phyloP scores from a whole-genome alignment of 169 alveolate genomes.

The Eimeria maxima region DNA sequence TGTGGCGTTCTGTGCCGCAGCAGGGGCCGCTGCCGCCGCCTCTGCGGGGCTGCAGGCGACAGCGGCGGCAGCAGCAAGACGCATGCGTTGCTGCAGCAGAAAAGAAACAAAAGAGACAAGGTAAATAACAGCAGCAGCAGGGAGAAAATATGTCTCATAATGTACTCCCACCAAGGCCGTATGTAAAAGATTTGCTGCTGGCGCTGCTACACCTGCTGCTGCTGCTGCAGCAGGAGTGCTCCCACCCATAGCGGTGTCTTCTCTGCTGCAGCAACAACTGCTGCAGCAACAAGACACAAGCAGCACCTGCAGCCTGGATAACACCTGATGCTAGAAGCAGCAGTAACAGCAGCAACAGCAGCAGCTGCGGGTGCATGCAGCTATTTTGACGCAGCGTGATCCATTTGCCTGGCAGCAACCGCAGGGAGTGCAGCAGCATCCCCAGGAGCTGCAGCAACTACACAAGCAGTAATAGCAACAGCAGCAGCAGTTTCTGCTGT shows the following conservation, averaged over 20 bases:
- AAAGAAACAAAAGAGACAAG: background rate
- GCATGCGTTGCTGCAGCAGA: constrained; percentile 34
- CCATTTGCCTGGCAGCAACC: background rate
- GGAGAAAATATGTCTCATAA: background rate
- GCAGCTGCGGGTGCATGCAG: background rate
- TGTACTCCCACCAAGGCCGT: background rate
- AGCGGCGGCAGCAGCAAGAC: constrained; percentile 21
- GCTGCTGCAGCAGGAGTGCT: constrained; percentile 39
- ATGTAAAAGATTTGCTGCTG: constrained; percentile 21
- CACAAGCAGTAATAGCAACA: background rate
- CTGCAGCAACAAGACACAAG: background rate
- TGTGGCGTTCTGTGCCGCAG: background rate
- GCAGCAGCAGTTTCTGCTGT: background rate
- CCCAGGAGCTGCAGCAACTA: too few relatives aligned
- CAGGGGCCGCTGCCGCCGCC: constrained; percentile 21
- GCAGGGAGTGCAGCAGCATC: background rate
- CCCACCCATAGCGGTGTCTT: constrained; percentile 21
- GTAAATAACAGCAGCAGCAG: background rate
- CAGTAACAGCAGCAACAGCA: too few relatives aligned
- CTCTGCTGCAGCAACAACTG: constrained; percentile 38
- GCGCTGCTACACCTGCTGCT: constrained; percentile 60
- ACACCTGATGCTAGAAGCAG: background rate
- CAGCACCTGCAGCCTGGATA: background rate
- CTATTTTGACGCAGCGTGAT: background rate
- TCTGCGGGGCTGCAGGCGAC: constrained; percentile 74